Evolutionary conservation across 257 asterid species (phyloP), one percentile per base, ranked within the genome.

Genomic region (Coffea eugenioides): DNA sequence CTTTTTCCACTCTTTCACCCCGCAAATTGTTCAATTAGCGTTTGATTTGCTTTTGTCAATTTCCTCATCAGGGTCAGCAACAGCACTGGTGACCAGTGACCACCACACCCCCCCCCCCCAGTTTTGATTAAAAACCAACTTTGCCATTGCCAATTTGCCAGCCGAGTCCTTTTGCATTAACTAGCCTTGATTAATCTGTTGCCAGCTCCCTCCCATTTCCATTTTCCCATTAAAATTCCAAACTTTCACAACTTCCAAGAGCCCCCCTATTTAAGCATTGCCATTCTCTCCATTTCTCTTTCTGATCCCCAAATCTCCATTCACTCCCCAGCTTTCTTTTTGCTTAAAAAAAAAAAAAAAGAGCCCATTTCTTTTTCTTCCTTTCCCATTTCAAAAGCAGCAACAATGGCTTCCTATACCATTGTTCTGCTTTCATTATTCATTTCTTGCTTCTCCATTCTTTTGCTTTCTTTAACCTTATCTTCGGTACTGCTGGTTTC

Each of bases 401-500:
- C 34, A 20, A 23, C 15, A 27, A 73, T 77, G 77, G 74, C 52
- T 36, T 34, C 80, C 34, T 48, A 21, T 56, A 45, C 78, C 20
- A 9, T 66, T 31, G 69, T 27, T 34, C 31, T 76, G 61, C 61
- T 64, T 34, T 76, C 73, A 15, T 45, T 76, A 66, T n/a, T 76
- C 72, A 64, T 76, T 13, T 62, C 69, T 51, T 76, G 73, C 14
- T 51, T 76, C 64, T 76, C 80, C 73, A 27, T 76, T 62, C 64
- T 82, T 67, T 15, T 77, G 11, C 72, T 82, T 4, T 82, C 79
- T 59, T 9, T 76, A 23, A 67, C 81, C 41, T 10, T 87, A 36
- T 79, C 83, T 43, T 81, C 80, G 36, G 51, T 86, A 16, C 16
- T 76, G 0, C 64, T 86, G 27, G 39, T 67, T 6, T 73, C 80